phyloP scores from a whole-genome alignment of 305 asterid genomes.

The Petunia hybrid region DNA sequence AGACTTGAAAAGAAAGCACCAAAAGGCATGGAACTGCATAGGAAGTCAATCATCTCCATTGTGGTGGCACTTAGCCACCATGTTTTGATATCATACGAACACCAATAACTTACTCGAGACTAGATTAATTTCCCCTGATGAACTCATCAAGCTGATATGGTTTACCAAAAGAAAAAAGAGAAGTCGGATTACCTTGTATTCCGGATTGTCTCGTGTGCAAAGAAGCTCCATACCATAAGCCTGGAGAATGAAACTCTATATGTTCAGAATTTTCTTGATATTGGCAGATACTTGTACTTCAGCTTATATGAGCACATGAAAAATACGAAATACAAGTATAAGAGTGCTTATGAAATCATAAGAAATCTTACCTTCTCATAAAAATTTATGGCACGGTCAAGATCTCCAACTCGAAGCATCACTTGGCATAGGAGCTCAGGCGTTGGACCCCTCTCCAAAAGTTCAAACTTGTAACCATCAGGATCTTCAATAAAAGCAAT shows the following conservation, averaged over 20 bases:
- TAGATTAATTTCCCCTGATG: too few species aligned
- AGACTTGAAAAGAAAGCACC: background rate
- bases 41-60: background rate
- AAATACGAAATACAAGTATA: background rate
- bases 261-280: background rate
- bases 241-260: slow-evolving; percentile 42
- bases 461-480: slow-evolving; percentile 97
- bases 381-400: slow-evolving; percentile 89
- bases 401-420: slow-evolving; percentile 99
- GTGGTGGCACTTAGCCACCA: too few species aligned
- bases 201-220: slow-evolving; percentile 93
- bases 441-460: slow-evolving; percentile 93
- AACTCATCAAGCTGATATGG: too few species aligned
- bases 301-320: background rate
- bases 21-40: background rate
- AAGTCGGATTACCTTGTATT: slow-evolving; percentile 72
- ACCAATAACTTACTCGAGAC: too few species aligned
- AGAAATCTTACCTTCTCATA: slow-evolving; percentile 71
- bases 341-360: background rate
- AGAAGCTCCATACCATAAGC: slow-evolving; percentile 99
- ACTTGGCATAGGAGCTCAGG: slow-evolving; percentile 98
- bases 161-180: too few species aligned
- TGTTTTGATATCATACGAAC: too few species aligned
- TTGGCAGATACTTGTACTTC: background rate
- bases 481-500: slow-evolving; percentile 98